phyloP scores from a whole-genome alignment of 768 basidiomycete species.

The Leccinum boreale region DNA sequence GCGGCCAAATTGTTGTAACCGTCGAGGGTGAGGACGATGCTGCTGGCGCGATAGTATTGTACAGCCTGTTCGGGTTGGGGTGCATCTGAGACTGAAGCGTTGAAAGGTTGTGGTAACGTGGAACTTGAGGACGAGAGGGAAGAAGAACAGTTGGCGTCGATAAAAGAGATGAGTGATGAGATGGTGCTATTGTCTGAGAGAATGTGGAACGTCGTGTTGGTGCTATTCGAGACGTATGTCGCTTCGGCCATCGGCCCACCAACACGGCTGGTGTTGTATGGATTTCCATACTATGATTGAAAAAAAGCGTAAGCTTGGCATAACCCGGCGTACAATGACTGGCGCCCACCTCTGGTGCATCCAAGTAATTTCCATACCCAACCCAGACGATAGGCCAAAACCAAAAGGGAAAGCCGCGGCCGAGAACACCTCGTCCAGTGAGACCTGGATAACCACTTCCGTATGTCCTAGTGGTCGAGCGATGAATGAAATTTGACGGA shows the following conservation, averaged over 20 bases:
- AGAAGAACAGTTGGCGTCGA: slow-evolving; percentile 43
- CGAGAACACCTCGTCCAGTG: slow-evolving; percentile 41
- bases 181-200: slow-evolving; percentile 49
- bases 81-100: slow-evolving; percentile 21
- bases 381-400: slow-evolving; percentile 65
- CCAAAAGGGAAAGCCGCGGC: slow-evolving; percentile 57
- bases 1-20: slow-evolving; percentile 65
- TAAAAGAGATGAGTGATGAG: slow-evolving; percentile 39
- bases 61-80: slow-evolving; percentile 51
- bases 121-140: slow-evolving; percentile 33
- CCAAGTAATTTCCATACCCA: slow-evolving; percentile 32
- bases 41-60: slow-evolving; percentile 71
- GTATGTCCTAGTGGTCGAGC: slow-evolving; percentile 38
- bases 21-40: slow-evolving; percentile 57
- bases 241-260: slow-evolving; percentile 44
- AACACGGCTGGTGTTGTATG: slow-evolving; percentile 45
- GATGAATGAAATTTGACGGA: not conserved
- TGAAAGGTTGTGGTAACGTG: slow-evolving; percentile 33
- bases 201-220: slow-evolving; percentile 42
- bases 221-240: slow-evolving; percentile 38
- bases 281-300: slow-evolving; percentile 42
- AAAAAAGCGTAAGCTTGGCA: not conserved
- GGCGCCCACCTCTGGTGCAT: slow-evolving; percentile 39
- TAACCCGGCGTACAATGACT: not conserved
- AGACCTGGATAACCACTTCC: slow-evolving; percentile 64